Evolutionary conservation across 2,329 filamentous ascomycete species (phyloP), one percentile per base, ranked within the genome.

Genomic region (Colletotrichum sp.): DNA sequence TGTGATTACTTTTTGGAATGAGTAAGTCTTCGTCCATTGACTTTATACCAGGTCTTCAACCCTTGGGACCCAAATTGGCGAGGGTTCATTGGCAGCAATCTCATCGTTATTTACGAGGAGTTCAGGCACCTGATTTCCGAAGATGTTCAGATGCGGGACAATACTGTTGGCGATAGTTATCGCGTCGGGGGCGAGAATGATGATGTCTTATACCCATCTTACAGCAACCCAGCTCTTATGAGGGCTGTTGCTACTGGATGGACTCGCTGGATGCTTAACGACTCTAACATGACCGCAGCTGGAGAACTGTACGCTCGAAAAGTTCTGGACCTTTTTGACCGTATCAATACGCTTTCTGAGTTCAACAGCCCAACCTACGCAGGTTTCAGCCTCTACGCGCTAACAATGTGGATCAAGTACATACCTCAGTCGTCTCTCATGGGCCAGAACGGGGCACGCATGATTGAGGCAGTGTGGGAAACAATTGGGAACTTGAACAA

Each of bases 31-130:
- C 12, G 9, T 25, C 8, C 6, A 8, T 39, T 10, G 43, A 7
- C 9, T 5, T 1, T 15, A 4, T 72, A 86, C 8, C 78, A 82
- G 12, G 89, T 90, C 34, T 91, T 92, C 79, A 86, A 88, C 68
- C 87, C 87, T 0, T 93, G 90, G 89, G 91, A 93, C 77, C 91
- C 91, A 1, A 93, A 93, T 74, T 93, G 91, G 91, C 85, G 91
- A 68, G 91, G 91, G 1, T 93, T 93, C 72, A 86, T 93, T 34
- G 90, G 90, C 9, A 91, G 89, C 0, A 87, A 89, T 0, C 86
- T 93, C 15, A 88, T 93, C n/a, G 82, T 92, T 27, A 88, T 88
- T 30, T 84, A 91, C 22, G 91, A 93, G 79, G 91, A 93, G 76
- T 93, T 90, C 69, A 79, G 85, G 0, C 79, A 88, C 69, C 83